These are phyloP conservation scores for Solanum phureja DNA, from an alignment of 257 asterid genomes.

Conservation along the genomic window DNA sequence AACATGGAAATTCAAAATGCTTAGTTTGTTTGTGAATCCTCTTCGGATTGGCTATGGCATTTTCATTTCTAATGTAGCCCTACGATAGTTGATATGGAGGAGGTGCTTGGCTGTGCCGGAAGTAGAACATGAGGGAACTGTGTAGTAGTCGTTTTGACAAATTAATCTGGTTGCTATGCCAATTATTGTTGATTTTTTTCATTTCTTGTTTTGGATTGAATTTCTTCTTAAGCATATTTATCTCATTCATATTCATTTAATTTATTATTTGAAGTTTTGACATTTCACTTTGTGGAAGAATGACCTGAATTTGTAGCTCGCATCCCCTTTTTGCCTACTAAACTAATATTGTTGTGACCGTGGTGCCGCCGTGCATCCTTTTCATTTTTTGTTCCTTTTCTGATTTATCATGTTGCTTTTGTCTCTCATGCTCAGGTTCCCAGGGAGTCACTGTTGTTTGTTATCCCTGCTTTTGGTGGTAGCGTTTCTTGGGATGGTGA, in stretches of 20 bases:
- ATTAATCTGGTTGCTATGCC: neutral
- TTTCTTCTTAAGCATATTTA: neutral
- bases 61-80: neutral
- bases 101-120: neutral
- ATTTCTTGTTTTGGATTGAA: neutral
- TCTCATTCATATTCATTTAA: neutral
- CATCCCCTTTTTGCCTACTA: neutral
- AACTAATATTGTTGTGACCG: neutral
- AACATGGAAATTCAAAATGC: neutral
- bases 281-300: neutral
- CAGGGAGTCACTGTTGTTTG: conserved; percentile 76
- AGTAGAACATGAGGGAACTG: neutral
- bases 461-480: conserved; percentile 96
- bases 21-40: neutral
- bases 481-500: conserved; percentile 95
- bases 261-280: neutral
- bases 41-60: neutral
- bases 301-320: neutral
- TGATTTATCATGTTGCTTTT: neutral
- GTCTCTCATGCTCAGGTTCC: conserved; percentile 55
- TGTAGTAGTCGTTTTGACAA: neutral
- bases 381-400: neutral
- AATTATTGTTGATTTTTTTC: neutral
- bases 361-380: neutral
- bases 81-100: neutral